Evolutionary conservation across 2,329 filamentous ascomycete species (phyloP).

Genomic region (Dactylellina cionopaga): DNA sequence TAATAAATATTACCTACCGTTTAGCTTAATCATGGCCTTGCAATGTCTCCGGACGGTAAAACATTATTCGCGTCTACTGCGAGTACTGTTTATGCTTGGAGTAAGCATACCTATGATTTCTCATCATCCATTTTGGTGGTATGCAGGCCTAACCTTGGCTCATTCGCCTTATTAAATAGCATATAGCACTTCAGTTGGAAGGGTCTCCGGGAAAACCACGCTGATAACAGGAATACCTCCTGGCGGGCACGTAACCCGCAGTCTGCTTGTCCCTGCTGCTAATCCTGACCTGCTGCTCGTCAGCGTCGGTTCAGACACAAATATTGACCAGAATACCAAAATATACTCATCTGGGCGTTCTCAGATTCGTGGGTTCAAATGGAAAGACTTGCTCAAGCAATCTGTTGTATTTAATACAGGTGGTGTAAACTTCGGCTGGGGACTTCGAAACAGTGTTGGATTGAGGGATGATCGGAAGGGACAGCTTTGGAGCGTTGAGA

Average conservation of each 20-base stretch:
- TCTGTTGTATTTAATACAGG: slow-evolving; percentile 65
- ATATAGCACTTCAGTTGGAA: slow-evolving; percentile 59
- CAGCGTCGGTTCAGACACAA: slow-evolving; percentile 71
- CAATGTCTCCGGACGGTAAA: slow-evolving; percentile 66
- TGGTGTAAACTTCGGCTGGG: slow-evolving; percentile 71
- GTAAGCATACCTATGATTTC: not conserved
- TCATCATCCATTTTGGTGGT: not conserved
- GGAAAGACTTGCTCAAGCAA: slow-evolving; percentile 62
- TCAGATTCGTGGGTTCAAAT: slow-evolving; percentile 72
- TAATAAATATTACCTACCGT: not conserved
- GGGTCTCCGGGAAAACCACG: slow-evolving; percentile 63
- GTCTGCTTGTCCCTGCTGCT: slow-evolving; percentile 70
- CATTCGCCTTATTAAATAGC: slow-evolving; percentile 6
- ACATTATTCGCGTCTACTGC: slow-evolving; percentile 57
- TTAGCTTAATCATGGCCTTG: slow-evolving; percentile 69
- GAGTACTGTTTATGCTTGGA: slow-evolving; percentile 26
- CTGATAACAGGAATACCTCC: slow-evolving; percentile 70
- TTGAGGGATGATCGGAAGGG: slow-evolving; percentile 69
- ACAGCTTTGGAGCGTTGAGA: slow-evolving; percentile 73
- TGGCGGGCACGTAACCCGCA: slow-evolving; percentile 72
- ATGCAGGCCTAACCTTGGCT: too few species aligned
- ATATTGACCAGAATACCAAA: slow-evolving; percentile 70
- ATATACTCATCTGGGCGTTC: slow-evolving; percentile 69
- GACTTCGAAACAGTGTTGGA: slow-evolving; percentile 77
- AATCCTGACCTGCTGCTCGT: slow-evolving; percentile 69